These are phyloP conservation scores for Onygenales sp. DNA, from an alignment of 2,329 filamentous ascomycete species.

Conservation along the genomic window DNA sequence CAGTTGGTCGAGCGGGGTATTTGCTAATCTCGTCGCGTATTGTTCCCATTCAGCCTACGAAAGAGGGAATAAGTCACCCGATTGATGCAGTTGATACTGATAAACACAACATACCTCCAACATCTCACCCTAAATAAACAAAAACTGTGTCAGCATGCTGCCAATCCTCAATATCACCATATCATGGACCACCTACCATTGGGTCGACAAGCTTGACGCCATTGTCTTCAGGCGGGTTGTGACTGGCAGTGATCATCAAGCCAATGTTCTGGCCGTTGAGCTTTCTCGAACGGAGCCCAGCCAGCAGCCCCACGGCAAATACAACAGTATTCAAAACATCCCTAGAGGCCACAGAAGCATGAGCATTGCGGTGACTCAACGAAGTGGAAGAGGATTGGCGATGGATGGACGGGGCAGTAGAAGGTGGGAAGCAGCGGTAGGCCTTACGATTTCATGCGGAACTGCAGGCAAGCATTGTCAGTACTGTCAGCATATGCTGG, in stretches of 20 bases:
- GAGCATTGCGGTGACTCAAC: neutral
- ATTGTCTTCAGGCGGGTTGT: slow-evolving; percentile 84
- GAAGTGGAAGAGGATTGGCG: slow-evolving; percentile 11
- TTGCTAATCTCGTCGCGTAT: slow-evolving; percentile 81
- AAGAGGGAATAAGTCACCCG: slow-evolving; percentile 4
- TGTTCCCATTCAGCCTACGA: slow-evolving; percentile 70
- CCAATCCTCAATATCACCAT: slow-evolving; percentile 1
- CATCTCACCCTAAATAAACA: slow-evolving; percentile 67
- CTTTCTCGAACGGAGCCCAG: slow-evolving; percentile 80
- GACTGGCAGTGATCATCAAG: slow-evolving; percentile 91
- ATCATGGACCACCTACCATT: slow-evolving; percentile 46
- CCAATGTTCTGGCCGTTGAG: slow-evolving; percentile 85
- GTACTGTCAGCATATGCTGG: neutral
- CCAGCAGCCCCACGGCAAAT: slow-evolving; percentile 83
- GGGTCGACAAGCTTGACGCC: slow-evolving; percentile 95
- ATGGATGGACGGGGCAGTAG: slow-evolving; percentile 15
- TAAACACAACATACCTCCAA: slow-evolving; percentile 55
- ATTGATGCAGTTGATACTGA: slow-evolving; percentile 3
- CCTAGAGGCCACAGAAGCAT: slow-evolving; percentile 23
- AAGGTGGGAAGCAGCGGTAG: slow-evolving; percentile 9
- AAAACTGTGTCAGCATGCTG: neutral
- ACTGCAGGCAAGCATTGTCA: slow-evolving; percentile 32
- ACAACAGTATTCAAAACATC: slow-evolving; percentile 85
- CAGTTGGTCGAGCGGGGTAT: slow-evolving; percentile 67
- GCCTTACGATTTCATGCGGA: slow-evolving; percentile 60